Evolutionary conservation across 495 filamentous ascomycete species (phyloP), one percentile per base, ranked within the genome.

Genomic region (Talaromyces trachyspermus): DNA sequence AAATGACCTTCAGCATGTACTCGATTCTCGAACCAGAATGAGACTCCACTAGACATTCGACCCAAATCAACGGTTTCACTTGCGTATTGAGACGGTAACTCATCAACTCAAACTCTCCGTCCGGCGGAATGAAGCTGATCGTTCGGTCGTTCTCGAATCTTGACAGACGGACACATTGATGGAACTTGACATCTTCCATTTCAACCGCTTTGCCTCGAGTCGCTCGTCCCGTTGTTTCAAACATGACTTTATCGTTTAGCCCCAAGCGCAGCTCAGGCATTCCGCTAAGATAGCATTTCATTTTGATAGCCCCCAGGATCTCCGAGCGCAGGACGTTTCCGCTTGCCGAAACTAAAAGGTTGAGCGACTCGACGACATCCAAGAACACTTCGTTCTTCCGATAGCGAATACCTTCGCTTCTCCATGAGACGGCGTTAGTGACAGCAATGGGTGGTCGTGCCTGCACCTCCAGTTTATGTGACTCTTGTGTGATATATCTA

Each of bases 131-230:
- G 69, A 98, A 98, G 65, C 87, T 94, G 73, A 99, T 99, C 18
- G 94, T 99, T 35, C 94, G 77, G 67, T 99, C 94, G 58, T 97
- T 99, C 66, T 99, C 94, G 71, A 99, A 99, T 22, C 94, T 77
- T 17, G 87, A 90, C 48, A 99, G 70, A 53, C 94, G 82, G 49
- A 99, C 94, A 66, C 94, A 99, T 62, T 99, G 94, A 69, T 99
- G 94, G 68, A 99, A 99, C 60, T 97, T 99, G 60, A 99, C 94
- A 53, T 99, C 94, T 65, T 99, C 94, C 94, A 99, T 99, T 68
- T 99, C 94, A 45, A 99, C 91, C 9, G 92, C 87, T 67, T 99
- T 99, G 41, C 94, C 94, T 60, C 94, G 70, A 43, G 89, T 95
- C 7, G 94, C 89, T 44, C 94, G 78, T 11, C 94, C 94, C 7